Evolutionary conservation across 495 filamentous ascomycete genomes (phyloP), one percentile per base, ranked within the genome.

Genomic region (Immersiella caudata): DNA sequence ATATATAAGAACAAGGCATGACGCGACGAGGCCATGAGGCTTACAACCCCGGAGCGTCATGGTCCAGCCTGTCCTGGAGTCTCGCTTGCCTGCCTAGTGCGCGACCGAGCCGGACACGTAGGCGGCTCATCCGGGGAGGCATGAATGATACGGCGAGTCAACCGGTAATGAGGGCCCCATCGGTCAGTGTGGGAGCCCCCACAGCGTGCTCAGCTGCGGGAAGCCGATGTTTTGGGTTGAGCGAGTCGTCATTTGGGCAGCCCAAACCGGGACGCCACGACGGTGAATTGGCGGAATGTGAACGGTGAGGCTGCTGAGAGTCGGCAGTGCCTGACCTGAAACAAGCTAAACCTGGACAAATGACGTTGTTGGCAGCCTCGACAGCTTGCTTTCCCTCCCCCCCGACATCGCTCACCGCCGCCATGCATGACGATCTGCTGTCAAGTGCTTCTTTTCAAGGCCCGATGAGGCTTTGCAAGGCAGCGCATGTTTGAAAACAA

Each of bases 251-350:
- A 64, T 64, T 64, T 55, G 36, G 36, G 9, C 5, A 36, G 27
- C 26, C n/a, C 20, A 46, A 26, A 50, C 35, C 33, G 60, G 35
- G 26, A 26, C 35, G 22, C 25, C 22, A 21, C 24, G 54, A 21
- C 57, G 65, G 27, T 40, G 66, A 46, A 67, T 57, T n/a, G 66
- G 62, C 20, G 62, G 22, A 67, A 62, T 55, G 46, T 24, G 18
- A 51, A 62, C 66, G 66, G 52, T 64, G 60, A 64, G 52, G 54
- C 60, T 50, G 22, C 33, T 26, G 21, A 5, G 27, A 40, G 29
- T n/a, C n/a, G 35, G 26, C 14, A 54, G 50, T 49, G 46, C 36
- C 58, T 55, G 60, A 64, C 66, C 66, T 68, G 66, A 68, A 68
- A 68, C 66, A 29, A 64, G 51, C 60, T 63, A 58, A 62, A 64